Percentiles rank a stretch among this genome's conserved stretches.
These are phyloP conservation scores for Sergeia podlipaevii DNA, from an alignment of 208 protist species.

Conservation along the genomic window DNA sequence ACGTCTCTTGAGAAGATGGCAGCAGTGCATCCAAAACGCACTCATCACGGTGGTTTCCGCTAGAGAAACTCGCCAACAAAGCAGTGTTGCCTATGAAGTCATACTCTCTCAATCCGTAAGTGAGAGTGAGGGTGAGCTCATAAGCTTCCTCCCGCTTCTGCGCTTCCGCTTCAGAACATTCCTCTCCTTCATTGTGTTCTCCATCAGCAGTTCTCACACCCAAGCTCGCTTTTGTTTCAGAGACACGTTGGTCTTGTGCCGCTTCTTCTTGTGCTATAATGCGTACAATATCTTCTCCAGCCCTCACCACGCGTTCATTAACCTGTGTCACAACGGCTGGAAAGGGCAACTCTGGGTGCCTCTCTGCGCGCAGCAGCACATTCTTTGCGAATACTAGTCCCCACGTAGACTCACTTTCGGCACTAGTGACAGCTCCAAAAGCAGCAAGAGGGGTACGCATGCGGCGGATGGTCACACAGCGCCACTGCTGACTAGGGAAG, in stretches of 20 bases:
- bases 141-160: background rate
- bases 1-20: conserved; percentile 12
- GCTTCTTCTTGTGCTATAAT: too few species aligned
- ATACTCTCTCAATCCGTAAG: conserved; percentile 14
- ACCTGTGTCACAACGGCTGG: conserved; percentile 19
- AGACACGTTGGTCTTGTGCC: background rate
- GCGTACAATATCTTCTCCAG: conserved; percentile 5
- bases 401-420: background rate
- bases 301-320: conserved; percentile 15
- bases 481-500: too few species aligned
- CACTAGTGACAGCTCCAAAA: background rate
- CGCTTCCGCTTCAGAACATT: background rate
- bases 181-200: background rate
- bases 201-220: conserved; percentile 1
- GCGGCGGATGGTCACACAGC: background rate
- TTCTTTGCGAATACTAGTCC: conserved; percentile 13
- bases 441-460: too few species aligned
- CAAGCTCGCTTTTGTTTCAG: background rate
- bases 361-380: conserved; percentile 5
- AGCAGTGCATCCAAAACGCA: conserved; percentile 17
- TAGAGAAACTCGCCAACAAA: conserved; percentile 5
- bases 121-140: conserved; percentile 19
- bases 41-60: conserved; percentile 3
- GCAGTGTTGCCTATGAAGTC: conserved; percentile 30
- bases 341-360: conserved; percentile 14